Percentiles rank a stretch among this genome's conserved stretches.
Evolutionary conservation across 208 protist genomes (phyloP).

Genomic region (Wallacemonas sp.): DNA sequence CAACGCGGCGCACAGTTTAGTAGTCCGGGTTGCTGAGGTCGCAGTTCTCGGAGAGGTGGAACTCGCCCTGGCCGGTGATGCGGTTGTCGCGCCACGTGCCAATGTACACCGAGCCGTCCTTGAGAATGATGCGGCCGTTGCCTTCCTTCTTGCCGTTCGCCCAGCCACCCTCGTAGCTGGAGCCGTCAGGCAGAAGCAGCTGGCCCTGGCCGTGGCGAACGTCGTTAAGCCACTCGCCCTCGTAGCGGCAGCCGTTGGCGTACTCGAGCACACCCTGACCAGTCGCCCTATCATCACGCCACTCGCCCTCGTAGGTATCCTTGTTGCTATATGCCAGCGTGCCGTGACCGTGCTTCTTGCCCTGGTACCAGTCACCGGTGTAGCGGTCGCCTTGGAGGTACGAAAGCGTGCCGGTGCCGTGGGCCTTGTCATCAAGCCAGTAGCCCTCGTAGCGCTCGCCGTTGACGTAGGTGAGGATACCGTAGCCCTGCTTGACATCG

Average conservation of each 20-base stretch:
- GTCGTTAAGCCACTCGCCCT: slow-evolving; percentile 86
- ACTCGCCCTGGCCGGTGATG: slow-evolving; percentile 86
- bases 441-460: slow-evolving; percentile 89
- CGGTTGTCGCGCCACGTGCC: slow-evolving; percentile 90
- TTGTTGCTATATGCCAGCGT: slow-evolving; percentile 90
- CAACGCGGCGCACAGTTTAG: slow-evolving; percentile 35
- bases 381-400: slow-evolving; percentile 92
- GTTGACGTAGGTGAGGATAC: slow-evolving; percentile 87
- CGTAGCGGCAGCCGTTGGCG: slow-evolving; percentile 90
- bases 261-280: slow-evolving; percentile 86
- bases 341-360: slow-evolving; percentile 89
- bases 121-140: slow-evolving; percentile 85
- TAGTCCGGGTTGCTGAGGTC: slow-evolving; percentile 92
- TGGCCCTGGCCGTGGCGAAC: slow-evolving; percentile 81
- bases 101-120: slow-evolving; percentile 84
- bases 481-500: slow-evolving; percentile 92
- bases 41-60: slow-evolving; percentile 85
- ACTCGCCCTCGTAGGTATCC: slow-evolving; percentile 91
- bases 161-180: slow-evolving; percentile 87
- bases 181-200: slow-evolving; percentile 79
- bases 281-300: slow-evolving; percentile 80
- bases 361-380: slow-evolving; percentile 89
- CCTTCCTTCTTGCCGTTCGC: slow-evolving; percentile 89
- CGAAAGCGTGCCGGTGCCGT: slow-evolving; percentile 87
- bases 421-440: slow-evolving; percentile 89